These are phyloP conservation scores for Suillus subluteus DNA, from an alignment of 768 basidiomycete species.

Conservation along the genomic window DNA sequence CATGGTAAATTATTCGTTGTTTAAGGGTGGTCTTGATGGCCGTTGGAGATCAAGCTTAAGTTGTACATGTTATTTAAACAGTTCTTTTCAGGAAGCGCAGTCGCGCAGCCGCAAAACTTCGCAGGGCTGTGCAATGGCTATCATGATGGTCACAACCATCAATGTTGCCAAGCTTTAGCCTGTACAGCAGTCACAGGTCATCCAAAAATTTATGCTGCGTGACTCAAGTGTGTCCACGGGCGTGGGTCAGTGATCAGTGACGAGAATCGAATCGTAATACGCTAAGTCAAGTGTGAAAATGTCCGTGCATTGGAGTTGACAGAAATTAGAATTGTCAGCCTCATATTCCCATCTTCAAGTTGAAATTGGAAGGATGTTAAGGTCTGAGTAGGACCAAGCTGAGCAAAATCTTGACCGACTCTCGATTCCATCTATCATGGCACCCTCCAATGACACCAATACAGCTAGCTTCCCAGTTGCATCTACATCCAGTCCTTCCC, in stretches of 20 bases:
- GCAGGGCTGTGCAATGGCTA: background rate
- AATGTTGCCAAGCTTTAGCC: background rate
- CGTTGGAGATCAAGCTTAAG: background rate
- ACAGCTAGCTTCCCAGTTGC: background rate
- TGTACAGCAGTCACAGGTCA: background rate
- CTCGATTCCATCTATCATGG: background rate
- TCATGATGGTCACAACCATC: background rate
- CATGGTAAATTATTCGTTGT: constrained; percentile 42
- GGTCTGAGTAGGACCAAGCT: background rate
- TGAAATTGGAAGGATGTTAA: background rate
- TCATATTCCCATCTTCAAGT: background rate
- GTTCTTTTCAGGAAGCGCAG: constrained; percentile 4
- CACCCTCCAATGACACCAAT: background rate
- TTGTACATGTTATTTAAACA: background rate
- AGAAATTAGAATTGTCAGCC: constrained; percentile 2
- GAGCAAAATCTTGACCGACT: background rate
- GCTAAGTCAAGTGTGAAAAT: background rate
- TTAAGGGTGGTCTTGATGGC: background rate
- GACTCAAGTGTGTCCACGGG: background rate
- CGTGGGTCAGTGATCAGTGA: background rate
- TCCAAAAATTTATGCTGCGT: background rate
- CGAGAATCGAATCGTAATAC: background rate
- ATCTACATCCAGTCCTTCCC: constrained; percentile 1
- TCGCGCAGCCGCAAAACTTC: background rate
- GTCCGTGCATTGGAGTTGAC: background rate